These are phyloP conservation scores for Aspergillus kassunensis DNA, from an alignment of 495 filamentous ascomycete species.

Conservation along the genomic window DNA sequence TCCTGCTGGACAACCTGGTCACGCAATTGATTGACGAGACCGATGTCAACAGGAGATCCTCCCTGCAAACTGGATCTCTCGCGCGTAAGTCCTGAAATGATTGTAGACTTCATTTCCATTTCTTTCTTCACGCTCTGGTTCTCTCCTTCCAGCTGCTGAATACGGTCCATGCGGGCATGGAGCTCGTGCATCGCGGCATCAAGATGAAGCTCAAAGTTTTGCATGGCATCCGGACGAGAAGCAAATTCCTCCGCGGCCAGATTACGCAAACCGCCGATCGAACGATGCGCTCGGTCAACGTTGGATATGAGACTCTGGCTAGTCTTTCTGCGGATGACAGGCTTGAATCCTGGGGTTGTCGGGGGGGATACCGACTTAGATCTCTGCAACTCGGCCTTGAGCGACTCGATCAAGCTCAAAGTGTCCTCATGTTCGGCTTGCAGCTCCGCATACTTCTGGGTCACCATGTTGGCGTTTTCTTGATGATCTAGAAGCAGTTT, in stretches of 20 bases:
- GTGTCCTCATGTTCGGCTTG: constrained; percentile 78
- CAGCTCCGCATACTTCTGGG: constrained; percentile 73
- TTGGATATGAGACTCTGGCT: constrained; percentile 81
- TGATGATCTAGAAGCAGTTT: constrained; percentile 72
- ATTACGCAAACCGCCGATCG: constrained; percentile 83
- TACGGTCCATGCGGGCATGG: constrained; percentile 78
- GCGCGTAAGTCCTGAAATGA: constrained; percentile 89
- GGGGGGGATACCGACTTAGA: constrained; percentile 66
- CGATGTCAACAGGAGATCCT: constrained; percentile 83
- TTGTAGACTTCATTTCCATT: constrained; percentile 91
- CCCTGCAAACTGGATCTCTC: constrained; percentile 84
- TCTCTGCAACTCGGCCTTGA: constrained; percentile 80
- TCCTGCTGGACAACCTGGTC: constrained; percentile 86
- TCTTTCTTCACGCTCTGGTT: constrained; percentile 81
- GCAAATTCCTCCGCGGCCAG: constrained; percentile 85
- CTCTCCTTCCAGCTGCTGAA: constrained; percentile 83
- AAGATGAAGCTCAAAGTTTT: constrained; percentile 88
- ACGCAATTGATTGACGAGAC: constrained; percentile 79
- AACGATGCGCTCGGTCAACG: constrained; percentile 87
- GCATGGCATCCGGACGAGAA: constrained; percentile 73
- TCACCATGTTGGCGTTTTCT: constrained; percentile 62
- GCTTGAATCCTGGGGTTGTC: constrained; percentile 49
- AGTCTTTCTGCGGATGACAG: constrained; percentile 84
- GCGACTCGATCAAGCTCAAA: constrained; percentile 78
- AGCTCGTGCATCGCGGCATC: constrained; percentile 92